phyloP scores from a whole-genome alignment of 2,329 filamentous ascomycete genomes.

The Xylariomycetidae sp. region DNA sequence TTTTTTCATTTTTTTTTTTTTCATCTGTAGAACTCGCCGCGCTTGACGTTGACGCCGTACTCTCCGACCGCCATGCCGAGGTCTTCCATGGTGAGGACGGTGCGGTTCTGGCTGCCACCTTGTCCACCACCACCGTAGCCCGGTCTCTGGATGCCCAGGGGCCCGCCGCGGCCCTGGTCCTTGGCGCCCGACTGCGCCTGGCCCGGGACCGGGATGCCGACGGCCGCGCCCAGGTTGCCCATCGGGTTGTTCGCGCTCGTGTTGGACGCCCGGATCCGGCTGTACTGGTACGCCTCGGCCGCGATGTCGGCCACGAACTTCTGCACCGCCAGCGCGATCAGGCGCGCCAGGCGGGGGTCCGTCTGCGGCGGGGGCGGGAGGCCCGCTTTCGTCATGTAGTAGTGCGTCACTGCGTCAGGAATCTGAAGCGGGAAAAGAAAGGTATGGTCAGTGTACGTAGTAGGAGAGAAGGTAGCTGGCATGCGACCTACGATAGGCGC shows the following conservation, averaged over 20 bases:
- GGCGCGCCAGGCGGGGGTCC: conserved; percentile 82
- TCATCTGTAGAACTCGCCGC: conserved; percentile 81
- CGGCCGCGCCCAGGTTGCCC: conserved; percentile 74
- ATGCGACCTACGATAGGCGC: conserved; percentile 77
- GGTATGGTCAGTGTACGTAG: too few relatives aligned
- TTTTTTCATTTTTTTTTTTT: neutral
- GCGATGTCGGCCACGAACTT: conserved; percentile 98
- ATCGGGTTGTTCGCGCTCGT: conserved; percentile 85
- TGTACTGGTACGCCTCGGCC: conserved; percentile 96
- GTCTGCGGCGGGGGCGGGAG: conserved; percentile 90
- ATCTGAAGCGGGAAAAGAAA: too few relatives aligned
- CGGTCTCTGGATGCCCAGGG: conserved; percentile 69
- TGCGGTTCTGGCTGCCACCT: conserved; percentile 82
- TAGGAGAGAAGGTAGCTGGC: conserved; percentile 1
- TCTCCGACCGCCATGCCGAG: conserved; percentile 96
- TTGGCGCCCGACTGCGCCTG: conserved; percentile 53
- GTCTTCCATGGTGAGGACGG: conserved; percentile 97
- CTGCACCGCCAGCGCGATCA: conserved; percentile 94
- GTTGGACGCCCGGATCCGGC: conserved; percentile 88
- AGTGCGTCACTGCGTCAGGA: conserved; percentile 93
- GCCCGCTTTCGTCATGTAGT: conserved; percentile 94
- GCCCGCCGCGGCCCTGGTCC: conserved; percentile 53
- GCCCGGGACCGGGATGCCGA: conserved; percentile 62
- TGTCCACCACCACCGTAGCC: conserved; percentile 85
- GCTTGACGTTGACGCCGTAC: conserved; percentile 96